Evolutionary conservation across 2,329 filamentous ascomycete genomes (phyloP), one percentile per base, ranked within the genome.

Genomic region (Torrubiella hemipterigena): DNA sequence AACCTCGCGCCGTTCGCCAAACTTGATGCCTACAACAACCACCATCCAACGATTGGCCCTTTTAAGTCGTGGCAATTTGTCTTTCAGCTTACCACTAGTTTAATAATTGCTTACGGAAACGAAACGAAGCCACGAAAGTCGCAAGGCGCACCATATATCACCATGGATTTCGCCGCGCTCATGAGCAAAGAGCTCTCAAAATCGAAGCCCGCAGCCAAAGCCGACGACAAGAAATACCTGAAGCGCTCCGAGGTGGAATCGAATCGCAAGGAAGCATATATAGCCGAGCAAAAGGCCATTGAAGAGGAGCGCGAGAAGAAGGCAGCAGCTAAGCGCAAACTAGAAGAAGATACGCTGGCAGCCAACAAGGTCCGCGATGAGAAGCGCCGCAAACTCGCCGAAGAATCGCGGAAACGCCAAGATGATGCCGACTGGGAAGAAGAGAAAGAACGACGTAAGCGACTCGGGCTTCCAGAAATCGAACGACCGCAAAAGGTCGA

Each of bases 181-280:
- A 93, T 98, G 84, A 77, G 82, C 48, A 81, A 85, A 51, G 86
- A 94, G 58, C 91, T 98, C 48, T 75, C 82, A 47, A 93, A 91
- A 56, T 68, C 78, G 43, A 84, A 84, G 55, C 22, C 22, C 6
- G 59, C 69, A 33, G 43, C 57, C 25, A 42, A 58, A 25, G 43
- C 59, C 31, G 40, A 56, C 21, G 47, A 56, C 23, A 78, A 80
- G 47, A 94, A 93, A 56, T 96, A 85, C 54, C 59, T 84, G 40
- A 86, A 84, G 45, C 84, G 86, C 42, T 77, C 81, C 42, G 89
- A 98, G 42, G 54, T 85, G 43, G 91, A 98, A 65, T 80, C 81
- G 32, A 75, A 82, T 46, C 79, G 91, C 32, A 66, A 81, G 49
- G 79, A 77, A 23, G 74, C 77, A 38, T 98, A 98, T 59, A 63